Base-by-base conservation (phyloP, 305 asterid species). In the Stenogyne calaminthoides region DNA sequence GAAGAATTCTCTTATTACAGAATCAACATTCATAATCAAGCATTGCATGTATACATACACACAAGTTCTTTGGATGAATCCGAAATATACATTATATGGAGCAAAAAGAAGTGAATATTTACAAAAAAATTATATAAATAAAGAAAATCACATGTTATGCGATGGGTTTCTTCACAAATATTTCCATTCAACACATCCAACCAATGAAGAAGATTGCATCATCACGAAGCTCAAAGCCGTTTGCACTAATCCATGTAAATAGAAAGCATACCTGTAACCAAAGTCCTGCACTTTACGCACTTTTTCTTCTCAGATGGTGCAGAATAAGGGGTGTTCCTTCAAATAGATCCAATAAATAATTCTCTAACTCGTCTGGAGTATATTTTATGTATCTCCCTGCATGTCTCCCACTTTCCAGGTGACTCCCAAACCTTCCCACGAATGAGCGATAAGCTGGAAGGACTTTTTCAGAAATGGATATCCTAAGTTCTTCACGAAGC, bases 401-500 rank as follows among this genome's bases (percentile, higher is more conserved):
- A 84, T 92, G 84, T 77, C 89, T 90, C 37, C 99, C 94, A 77
- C 94, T 87, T 80, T 95, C 99, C 52, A 92, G 80, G 27, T 87
- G 97, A 77, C 86, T 80, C 52, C 97, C 94, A 46, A 90, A 95
- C 84, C 99, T 84, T 67, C 99, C 98, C 83, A 87, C 54, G 79
- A 93, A 93, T 5, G 98, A 79, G 11, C 98, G 90, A 58, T 93
- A 93, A 14, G 98, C 98, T 36, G 97, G 98, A 64, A 93, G 81
- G 72, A 93, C 91, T 78, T 91, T 91, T 76, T 93, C 98, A 0
- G 98, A 93, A 57, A 93, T 93, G 55, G 98, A 91, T 75, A 93
- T 91, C 80, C 95, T 84, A 67, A 93, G 98, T 80, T 93, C 98
- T 78, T 93, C 98, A 0, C 98, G 93, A 67, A 93, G 96, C 81